Base-by-base conservation (phyloP, 352 stramenopile genomes). In the Saprolegnia diclina region DNA sequence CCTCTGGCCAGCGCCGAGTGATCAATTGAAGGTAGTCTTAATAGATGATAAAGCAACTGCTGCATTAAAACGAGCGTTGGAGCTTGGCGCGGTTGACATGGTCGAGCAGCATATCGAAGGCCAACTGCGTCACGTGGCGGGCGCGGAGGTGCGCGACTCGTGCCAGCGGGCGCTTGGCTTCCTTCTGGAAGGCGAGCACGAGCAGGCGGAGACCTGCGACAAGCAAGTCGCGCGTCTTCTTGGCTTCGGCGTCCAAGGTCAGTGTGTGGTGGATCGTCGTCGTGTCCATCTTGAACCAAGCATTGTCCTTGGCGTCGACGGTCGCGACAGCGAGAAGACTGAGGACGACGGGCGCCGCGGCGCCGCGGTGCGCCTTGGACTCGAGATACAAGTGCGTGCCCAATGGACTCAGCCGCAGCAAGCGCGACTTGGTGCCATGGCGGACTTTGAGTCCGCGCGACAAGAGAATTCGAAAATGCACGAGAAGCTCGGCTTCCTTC, bases 151-250 rank as follows among this genome's bases (percentile, higher is more conserved):
- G 21, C 3, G 40, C 62, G 11, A 68, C 9, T 9, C 62, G 62
- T 6, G 10, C 3, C 5, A 68, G 35, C 24, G 38, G 13, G 19
- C 50, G 45, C 38, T 56, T 68, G 13, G 32, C 45, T 37, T 59
- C 16, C 24, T 68, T 68, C 46, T 68, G 62, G 62, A 68, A 68
- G 19, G 62, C 80, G 1, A 78, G 77, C 19, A 85, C 78, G 10
- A 92, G 67, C 56, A 90, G 65, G 14, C 83, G 79, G 44, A 86
- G 76, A 0, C 83, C 83, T 0, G 82, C 82, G 18, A 90, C 82
- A 0, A 92, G 64, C 63, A 92, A 67, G 32, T 92, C 83, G 24
- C 83, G 75, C 11, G 69, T 89, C 75, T 92, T 90, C 26, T 80
- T 64, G 2, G 76, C 79, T 55, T 90, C 83, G 21, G 80, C 78